Evolutionary conservation across 805 yeast species (phyloP).

Genomic region (Lipomyces spencermartinsiae): DNA sequence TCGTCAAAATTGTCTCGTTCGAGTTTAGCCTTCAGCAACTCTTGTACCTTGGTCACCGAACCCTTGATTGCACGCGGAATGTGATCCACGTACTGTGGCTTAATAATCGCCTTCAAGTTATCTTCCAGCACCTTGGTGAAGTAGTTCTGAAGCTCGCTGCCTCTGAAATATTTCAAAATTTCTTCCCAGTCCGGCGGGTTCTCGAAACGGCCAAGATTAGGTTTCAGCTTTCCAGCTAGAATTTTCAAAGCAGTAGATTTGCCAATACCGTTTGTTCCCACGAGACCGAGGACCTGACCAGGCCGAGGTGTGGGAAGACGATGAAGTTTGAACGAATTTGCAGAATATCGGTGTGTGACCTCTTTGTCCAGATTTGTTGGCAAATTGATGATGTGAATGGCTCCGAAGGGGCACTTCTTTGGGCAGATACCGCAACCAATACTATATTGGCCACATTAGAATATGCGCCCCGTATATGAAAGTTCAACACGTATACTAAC

Average conservation of each 20-base stretch:
- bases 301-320: slow-evolving; percentile 98
- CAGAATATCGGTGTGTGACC: slow-evolving; percentile 96
- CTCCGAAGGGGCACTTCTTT: slow-evolving; percentile 97
- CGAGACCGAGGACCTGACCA: slow-evolving; percentile 96
- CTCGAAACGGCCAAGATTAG: slow-evolving; percentile 91
- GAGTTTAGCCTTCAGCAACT: slow-evolving; percentile 73
- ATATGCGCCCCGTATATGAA: neutral
- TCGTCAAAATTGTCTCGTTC: slow-evolving; percentile 73
- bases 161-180: slow-evolving; percentile 88
- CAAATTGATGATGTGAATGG: slow-evolving; percentile 91
- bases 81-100: slow-evolving; percentile 98
- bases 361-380: slow-evolving; percentile 93
- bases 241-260: slow-evolving; percentile 96
- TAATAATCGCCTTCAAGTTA: slow-evolving; percentile 92
- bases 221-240: slow-evolving; percentile 96
- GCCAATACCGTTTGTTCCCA: slow-evolving; percentile 99
- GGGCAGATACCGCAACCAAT: slow-evolving; percentile 99
- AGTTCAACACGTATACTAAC: slow-evolving; percentile 37
- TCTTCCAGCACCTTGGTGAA: slow-evolving; percentile 94
- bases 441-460: slow-evolving; percentile 20
- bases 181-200: slow-evolving; percentile 99
- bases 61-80: slow-evolving; percentile 96
- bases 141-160: slow-evolving; percentile 95
- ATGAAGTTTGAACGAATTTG: slow-evolving; percentile 96
- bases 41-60: slow-evolving; percentile 84